These are phyloP conservation scores for Ascochyta rabiei DNA, from an alignment of 2,329 filamentous ascomycete species.

Conservation along the genomic window DNA sequence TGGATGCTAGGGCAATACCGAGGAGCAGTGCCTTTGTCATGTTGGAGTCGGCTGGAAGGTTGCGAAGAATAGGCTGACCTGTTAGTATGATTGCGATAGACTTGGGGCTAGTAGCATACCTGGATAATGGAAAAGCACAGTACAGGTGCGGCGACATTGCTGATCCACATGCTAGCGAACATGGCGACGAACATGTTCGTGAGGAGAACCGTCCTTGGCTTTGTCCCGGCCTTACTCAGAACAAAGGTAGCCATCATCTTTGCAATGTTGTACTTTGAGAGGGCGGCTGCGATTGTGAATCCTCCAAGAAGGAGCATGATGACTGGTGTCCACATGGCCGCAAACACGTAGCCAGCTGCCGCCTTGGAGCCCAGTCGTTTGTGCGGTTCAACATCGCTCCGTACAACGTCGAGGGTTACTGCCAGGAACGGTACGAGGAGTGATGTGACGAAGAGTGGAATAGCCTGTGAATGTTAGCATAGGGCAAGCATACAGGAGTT, in stretches of 20 bases:
- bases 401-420: conserved; percentile 83
- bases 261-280: conserved; percentile 97
- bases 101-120: conserved; percentile 54
- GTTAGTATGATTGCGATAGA: conserved; percentile 8
- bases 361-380: conserved; percentile 76
- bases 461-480: conserved; percentile 65
- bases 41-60: conserved; percentile 83
- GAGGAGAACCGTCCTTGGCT: conserved; percentile 85
- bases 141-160: conserved; percentile 95
- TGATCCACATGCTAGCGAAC: conserved; percentile 98
- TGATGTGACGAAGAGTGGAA: conserved; percentile 95
- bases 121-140: conserved; percentile 98
- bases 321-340: conserved; percentile 98
- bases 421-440: conserved; percentile 92
- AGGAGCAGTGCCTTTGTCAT: conserved; percentile 96
- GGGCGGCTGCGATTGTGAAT: conserved; percentile 91
- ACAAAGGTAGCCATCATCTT: conserved; percentile 97
- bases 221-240: conserved; percentile 92
- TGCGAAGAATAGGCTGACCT: conserved; percentile 87
- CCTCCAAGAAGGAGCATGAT: conserved; percentile 97
- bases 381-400: conserved; percentile 73
- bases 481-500: not conserved
- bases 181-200: conserved; percentile 99
- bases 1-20: conserved; percentile 91
- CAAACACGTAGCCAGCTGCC: conserved; percentile 83